These are phyloP conservation scores for Cyclocybe cylindracea DNA, from an alignment of 768 basidiomycete genomes.

Conservation along the genomic window DNA sequence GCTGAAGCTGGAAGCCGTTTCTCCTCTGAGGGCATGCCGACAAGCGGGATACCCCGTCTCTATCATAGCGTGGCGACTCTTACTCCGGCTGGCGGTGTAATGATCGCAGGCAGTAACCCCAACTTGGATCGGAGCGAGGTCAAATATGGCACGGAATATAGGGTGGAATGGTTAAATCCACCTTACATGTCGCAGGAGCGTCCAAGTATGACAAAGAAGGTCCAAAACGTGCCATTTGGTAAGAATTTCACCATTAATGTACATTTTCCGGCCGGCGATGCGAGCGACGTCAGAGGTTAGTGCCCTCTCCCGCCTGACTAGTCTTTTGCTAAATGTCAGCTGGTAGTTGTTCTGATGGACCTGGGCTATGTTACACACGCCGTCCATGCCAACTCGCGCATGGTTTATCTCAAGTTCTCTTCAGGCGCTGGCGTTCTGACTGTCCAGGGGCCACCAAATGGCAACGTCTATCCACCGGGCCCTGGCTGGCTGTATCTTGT, in stretches of 20 bases:
- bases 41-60: slow-evolving; percentile 69
- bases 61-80: slow-evolving; percentile 86
- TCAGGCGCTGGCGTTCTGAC: slow-evolving; percentile 50
- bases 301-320: background rate
- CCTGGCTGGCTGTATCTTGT: slow-evolving; percentile 79
- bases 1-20: slow-evolving; percentile 61
- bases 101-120: slow-evolving; percentile 85
- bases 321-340: background rate
- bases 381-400: slow-evolving; percentile 73
- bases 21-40: slow-evolving; percentile 54
- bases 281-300: slow-evolving; percentile 51
- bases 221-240: slow-evolving; percentile 44
- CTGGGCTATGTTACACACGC: slow-evolving; percentile 81
- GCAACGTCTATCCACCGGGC: slow-evolving; percentile 74
- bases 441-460: slow-evolving; percentile 65
- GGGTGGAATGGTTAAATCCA: slow-evolving; percentile 84
- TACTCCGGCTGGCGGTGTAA: slow-evolving; percentile 67
- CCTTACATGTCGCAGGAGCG: slow-evolving; percentile 72
- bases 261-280: slow-evolving; percentile 28
- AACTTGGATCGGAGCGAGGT: slow-evolving; percentile 76
- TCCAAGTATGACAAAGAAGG: slow-evolving; percentile 44
- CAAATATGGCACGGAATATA: slow-evolving; percentile 82
- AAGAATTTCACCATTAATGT: slow-evolving; percentile 49
- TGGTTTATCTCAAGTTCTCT: slow-evolving; percentile 58
- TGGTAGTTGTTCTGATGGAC: slow-evolving; percentile 74